A percentile compares a stretch with the other conserved stretches of the same genome.
phyloP scores from a whole-genome alignment of 2,329 filamentous ascomycete genomes.

The Cercospora sp. region DNA sequence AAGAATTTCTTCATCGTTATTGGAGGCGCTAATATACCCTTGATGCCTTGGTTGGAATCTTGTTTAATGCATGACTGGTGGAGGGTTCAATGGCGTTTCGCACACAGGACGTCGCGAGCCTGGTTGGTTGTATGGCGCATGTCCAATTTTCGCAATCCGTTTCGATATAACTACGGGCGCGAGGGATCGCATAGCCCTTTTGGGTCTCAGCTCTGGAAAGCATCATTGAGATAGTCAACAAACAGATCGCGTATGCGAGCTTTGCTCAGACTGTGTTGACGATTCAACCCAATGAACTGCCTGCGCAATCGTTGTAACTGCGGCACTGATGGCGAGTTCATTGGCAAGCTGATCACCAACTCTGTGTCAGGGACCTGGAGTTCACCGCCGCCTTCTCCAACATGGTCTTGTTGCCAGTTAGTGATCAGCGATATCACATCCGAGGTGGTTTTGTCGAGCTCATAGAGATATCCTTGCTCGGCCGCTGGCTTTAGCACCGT shows the following conservation, averaged over 20 bases:
- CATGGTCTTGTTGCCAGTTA: constrained; percentile 65
- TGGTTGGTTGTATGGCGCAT: not conserved
- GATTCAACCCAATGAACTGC: constrained; percentile 74
- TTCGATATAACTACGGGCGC: not conserved
- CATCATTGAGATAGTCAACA: constrained; percentile 46
- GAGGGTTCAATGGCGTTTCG: not conserved
- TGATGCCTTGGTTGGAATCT: not conserved
- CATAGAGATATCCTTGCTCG: constrained; percentile 72
- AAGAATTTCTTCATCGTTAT: not conserved
- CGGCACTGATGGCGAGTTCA: constrained; percentile 64
- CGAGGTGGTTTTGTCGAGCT: constrained; percentile 76
- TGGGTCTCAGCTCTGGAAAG: constrained; percentile 34
- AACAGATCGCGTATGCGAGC: constrained; percentile 42
- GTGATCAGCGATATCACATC: constrained; percentile 70
- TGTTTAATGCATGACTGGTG: not conserved
- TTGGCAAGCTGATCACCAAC: constrained; percentile 63
- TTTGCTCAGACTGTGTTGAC: constrained; percentile 57
- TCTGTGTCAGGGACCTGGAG: constrained; percentile 57
- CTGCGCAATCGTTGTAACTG: constrained; percentile 75
- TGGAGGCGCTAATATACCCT: not conserved
- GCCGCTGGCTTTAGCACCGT: constrained; percentile 67
- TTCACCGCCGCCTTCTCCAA: constrained; percentile 60
- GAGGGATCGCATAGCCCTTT: not conserved
- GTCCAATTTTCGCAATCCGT: not conserved
- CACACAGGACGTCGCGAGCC: not conserved